phyloP scores from a whole-genome alignment of 2,329 filamentous ascomycete species.

The Hortaea werneckii region DNA sequence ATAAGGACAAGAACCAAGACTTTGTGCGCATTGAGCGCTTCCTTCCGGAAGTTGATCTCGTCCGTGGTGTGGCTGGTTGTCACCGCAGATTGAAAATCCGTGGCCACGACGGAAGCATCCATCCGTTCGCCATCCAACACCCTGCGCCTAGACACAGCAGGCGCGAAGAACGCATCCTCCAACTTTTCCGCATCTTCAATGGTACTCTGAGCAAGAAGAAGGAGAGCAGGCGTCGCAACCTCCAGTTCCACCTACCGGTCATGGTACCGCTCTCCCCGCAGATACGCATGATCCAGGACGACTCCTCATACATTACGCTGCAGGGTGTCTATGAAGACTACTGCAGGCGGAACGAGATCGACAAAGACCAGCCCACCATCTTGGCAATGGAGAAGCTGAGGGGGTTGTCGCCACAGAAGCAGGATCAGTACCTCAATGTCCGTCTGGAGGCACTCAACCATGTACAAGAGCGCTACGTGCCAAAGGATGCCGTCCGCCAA shows the following conservation, averaged over 20 bases:
- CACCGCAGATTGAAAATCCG: conserved; percentile 91
- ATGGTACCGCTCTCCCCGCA: conserved; percentile 94
- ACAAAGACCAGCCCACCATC: conserved; percentile 89
- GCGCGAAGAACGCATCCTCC: conserved; percentile 86
- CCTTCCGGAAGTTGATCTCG: conserved; percentile 85
- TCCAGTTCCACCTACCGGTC: conserved; percentile 91
- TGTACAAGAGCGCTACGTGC: conserved; percentile 89
- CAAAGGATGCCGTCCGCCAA: conserved; percentile 68
- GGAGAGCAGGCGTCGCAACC: conserved; percentile 82
- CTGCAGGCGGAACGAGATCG: conserved; percentile 74
- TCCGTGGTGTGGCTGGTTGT: conserved; percentile 81
- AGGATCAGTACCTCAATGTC: conserved; percentile 39
- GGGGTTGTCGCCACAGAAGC: conserved; percentile 53
- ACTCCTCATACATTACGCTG: conserved; percentile 84
- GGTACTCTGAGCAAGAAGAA: conserved; percentile 85
- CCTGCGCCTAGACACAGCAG: conserved; percentile 86
- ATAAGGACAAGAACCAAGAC: conserved; percentile 98
- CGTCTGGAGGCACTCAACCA: conserved; percentile 81
- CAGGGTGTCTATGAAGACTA: conserved; percentile 96
- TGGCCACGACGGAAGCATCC: conserved; percentile 93
- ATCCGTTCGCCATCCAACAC: conserved; percentile 93
- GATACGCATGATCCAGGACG: conserved; percentile 91
- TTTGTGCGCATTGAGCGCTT: conserved; percentile 97
- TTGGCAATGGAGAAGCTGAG: conserved; percentile 94
- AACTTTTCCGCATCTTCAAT: conserved; percentile 96